Percentiles rank a stretch among this genome's conserved stretches.
Conservation (phyloP, 495 filamentous ascomycete species). For the Podospora bellae-mahoneyi region DNA sequence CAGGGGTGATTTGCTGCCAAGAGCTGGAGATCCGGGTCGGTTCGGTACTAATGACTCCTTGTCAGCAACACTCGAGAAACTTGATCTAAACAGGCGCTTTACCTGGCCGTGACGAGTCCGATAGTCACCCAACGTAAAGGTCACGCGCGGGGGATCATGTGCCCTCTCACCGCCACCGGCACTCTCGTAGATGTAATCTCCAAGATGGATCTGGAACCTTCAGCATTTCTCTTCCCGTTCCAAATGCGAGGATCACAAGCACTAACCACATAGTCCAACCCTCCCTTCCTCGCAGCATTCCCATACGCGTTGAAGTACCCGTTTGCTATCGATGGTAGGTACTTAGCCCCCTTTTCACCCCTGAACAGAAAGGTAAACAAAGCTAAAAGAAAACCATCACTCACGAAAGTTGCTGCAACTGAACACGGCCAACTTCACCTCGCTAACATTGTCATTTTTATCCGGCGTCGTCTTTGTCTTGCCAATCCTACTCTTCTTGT, state of each 20-base stretch:
- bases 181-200: slow-evolving; percentile 67
- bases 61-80: not conserved
- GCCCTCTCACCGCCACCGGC: slow-evolving; percentile 44
- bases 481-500: slow-evolving; percentile 44
- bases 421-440: slow-evolving; percentile 49
- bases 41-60: slow-evolving; percentile 17
- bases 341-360: not conserved
- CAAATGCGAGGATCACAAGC: not conserved
- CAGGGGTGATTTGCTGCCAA: slow-evolving; percentile 53
- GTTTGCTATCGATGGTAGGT: slow-evolving; percentile 36
- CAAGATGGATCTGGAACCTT: slow-evolving; percentile 41
- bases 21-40: slow-evolving; percentile 52
- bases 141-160: slow-evolving; percentile 19
- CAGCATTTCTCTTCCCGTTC: not conserved
- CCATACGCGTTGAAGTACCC: slow-evolving; percentile 62
- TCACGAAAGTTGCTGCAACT: slow-evolving; percentile 52
- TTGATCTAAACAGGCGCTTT: slow-evolving; percentile 19
- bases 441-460: slow-evolving; percentile 33
- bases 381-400: slow-evolving; percentile 18
- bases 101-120: slow-evolving; percentile 56
- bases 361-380: slow-evolving; percentile 22
- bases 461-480: slow-evolving; percentile 52
- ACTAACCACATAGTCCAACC: slow-evolving; percentile 55
- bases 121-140: slow-evolving; percentile 53
- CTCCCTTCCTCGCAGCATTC: slow-evolving; percentile 61